phyloP scores from a whole-genome alignment of 768 basidiomycete genomes.

The Hygrocybe punicea region DNA sequence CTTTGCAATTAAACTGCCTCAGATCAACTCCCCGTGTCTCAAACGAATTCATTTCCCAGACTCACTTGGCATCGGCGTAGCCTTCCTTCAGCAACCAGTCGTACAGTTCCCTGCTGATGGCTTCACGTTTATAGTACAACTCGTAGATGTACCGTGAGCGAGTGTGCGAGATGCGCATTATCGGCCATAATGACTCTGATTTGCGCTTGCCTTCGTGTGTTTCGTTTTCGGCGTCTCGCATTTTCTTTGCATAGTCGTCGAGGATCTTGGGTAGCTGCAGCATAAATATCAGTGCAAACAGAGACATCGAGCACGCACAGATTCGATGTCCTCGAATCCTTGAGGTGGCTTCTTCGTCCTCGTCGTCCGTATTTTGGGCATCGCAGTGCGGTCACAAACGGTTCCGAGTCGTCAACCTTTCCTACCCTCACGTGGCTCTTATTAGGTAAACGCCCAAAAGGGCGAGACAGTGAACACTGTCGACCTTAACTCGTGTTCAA shows the following conservation, averaged over 20 bases:
- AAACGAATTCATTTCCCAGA: conserved; percentile 11
- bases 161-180: conserved; percentile 97
- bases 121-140: conserved; percentile 97
- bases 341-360: conserved; percentile 94
- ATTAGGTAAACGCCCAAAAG: conserved; percentile 20
- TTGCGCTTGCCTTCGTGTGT: conserved; percentile 97
- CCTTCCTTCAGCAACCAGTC: conserved; percentile 98
- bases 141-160: conserved; percentile 97
- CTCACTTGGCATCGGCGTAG: conserved; percentile 94
- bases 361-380: conserved; percentile 92
- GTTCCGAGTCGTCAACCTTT: conserved; percentile 8
- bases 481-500: background rate
- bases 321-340: conserved; percentile 91
- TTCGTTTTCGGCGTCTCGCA: conserved; percentile 99
- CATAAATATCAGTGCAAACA: conserved; percentile 1
- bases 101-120: conserved; percentile 87
- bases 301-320: conserved; percentile 40
- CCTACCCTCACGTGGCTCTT: conserved; percentile 2
- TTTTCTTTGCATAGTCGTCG: conserved; percentile 98
- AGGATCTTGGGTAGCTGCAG: conserved; percentile 57
- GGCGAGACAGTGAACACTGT: background rate
- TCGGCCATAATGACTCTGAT: conserved; percentile 90
- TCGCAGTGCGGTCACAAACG: conserved; percentile 40
- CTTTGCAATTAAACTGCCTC: conserved; percentile 84
- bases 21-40: conserved; percentile 4